A percentile compares a stretch with the other conserved stretches of the same genome.
Conservation (phyloP, 805 yeast species). For the Lipomyces spencermartinsiae region DNA sequence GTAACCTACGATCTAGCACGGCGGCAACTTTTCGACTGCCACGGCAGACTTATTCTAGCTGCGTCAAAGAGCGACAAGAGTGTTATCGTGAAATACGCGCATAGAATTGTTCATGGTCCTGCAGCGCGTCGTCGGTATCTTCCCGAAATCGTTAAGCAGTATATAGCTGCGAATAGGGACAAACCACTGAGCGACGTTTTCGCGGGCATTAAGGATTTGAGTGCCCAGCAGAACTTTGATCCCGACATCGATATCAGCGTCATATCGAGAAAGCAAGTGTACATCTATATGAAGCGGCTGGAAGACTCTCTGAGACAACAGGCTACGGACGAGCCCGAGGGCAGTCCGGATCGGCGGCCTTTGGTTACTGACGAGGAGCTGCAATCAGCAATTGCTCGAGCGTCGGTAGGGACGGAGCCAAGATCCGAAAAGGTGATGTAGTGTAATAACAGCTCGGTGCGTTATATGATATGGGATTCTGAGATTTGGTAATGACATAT, state of each 20-base stretch:
- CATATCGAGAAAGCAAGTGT: slow-evolving; percentile 34
- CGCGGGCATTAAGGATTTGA: slow-evolving; percentile 18
- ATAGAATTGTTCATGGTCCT: slow-evolving; percentile 32
- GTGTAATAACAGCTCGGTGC: neutral
- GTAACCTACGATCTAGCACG: slow-evolving; percentile 13
- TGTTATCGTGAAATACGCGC: slow-evolving; percentile 31
- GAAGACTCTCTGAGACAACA: slow-evolving; percentile 1
- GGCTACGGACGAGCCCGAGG: neutral
- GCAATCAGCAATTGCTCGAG: neutral
- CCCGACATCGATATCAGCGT: slow-evolving; percentile 18
- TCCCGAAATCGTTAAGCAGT: slow-evolving; percentile 30
- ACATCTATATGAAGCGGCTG: slow-evolving; percentile 26
- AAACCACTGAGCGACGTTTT: slow-evolving; percentile 27
- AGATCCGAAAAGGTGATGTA: neutral
- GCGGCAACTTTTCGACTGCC: slow-evolving; percentile 30
- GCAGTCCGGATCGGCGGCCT: neutral
- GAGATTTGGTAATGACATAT: neutral
- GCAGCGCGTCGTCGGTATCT: slow-evolving; percentile 32
- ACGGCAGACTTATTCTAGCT: slow-evolving; percentile 32
- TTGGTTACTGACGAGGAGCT: neutral
- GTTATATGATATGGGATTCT: neutral
- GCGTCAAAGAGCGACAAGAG: slow-evolving; percentile 28
- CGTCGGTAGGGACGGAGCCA: neutral
- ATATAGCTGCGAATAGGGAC: slow-evolving; percentile 19
- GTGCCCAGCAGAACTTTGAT: slow-evolving; percentile 12